Base-by-base conservation (phyloP, 768 basidiomycete species). In the Russula emetica region DNA sequence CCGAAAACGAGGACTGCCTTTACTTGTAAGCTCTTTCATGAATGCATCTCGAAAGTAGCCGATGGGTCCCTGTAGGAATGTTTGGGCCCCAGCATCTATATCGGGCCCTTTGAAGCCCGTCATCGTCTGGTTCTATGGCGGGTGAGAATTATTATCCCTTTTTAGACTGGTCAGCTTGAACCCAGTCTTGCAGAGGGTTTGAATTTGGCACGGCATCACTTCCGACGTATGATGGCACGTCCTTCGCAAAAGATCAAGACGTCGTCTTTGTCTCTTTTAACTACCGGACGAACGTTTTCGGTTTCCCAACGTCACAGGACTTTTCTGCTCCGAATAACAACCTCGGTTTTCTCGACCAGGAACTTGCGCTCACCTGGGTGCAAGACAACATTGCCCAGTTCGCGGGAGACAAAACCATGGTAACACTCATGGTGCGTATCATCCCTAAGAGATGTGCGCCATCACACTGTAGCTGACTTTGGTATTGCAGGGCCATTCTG, bases 301-400 rank as follows among this genome's bases (percentile, higher is more conserved):
- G 64, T 13, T 66, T 66, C 49, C 64, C 64, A 26, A 62, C 49
- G 0, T 38, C 61, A 20, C 9, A 36, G 6, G 63, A 64, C 18
- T 36, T 64, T 58, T 54, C 56, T 20, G 13, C 45, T 28, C 36
- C 52, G 5, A 11, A 20, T 7, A 59, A 59, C 62, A 63, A 66
- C 40, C 45, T 54, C 18, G 60, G 60, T 10, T 40, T 58, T 22
- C 59, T 64, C 18, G 63, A 64, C 11, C 63, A 64, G 45, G 63
- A 71, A 24, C 55, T 70, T 8, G 82, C 81, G 1, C 69, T 83
- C 10, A 66, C 76, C 64, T 84, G 82, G 87, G 79, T 88, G 0
- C 83, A 87, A 67, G 71, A 77, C 26, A 82, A 88, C 67, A 85
- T 88, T 51, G 75, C 67, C 18, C 71, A 72, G 0, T 89, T 88